Evolutionary conservation across 1,284 basidiomycete species (phyloP).

Genomic region (Apiotrichum siamense): DNA sequence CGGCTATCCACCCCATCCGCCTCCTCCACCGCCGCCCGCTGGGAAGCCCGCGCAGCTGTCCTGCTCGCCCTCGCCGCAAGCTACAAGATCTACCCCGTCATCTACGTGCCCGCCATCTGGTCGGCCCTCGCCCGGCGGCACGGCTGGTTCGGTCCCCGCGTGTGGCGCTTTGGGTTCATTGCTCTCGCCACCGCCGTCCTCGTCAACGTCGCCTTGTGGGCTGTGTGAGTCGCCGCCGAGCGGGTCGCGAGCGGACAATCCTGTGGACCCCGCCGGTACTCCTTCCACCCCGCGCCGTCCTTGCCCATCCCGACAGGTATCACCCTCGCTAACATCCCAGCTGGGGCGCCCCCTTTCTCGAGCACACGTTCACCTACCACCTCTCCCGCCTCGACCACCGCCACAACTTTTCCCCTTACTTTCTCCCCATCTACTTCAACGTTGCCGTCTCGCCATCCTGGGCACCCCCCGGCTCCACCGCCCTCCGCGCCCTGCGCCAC

Average conservation of each 20-base stretch:
- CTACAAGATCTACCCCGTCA: constrained; percentile 92
- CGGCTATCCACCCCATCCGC: too few species aligned
- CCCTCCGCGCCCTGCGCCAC: constrained; percentile 26
- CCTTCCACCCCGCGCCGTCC: too few species aligned
- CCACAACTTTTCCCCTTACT: constrained; percentile 98
- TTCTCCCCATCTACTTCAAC: constrained; percentile 81
- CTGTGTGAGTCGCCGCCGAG: constrained; percentile 56
- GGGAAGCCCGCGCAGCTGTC: constrained; percentile 57
- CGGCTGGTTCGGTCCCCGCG: constrained; percentile 55
- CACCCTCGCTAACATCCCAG: constrained; percentile 50
- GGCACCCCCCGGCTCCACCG: constrained; percentile 41
- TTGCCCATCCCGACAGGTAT: too few species aligned
- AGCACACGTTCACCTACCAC: constrained; percentile 92
- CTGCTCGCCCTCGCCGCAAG: constrained; percentile 74
- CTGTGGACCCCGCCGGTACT: too few species aligned
- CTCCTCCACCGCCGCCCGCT: too few species aligned
- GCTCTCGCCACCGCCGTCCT: constrained; percentile 64
- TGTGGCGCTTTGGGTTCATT: constrained; percentile 62
- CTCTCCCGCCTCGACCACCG: constrained; percentile 84
- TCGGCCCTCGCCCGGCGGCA: constrained; percentile 52
- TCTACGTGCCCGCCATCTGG: constrained; percentile 76
- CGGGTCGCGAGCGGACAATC: background rate
- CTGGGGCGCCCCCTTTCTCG: constrained; percentile 88
- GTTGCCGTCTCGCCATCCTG: background rate
- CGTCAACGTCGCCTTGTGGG: constrained; percentile 64